Evolutionary conservation across 2,329 filamentous ascomycete genomes (phyloP).

Genomic region (Drechslera avenae): DNA sequence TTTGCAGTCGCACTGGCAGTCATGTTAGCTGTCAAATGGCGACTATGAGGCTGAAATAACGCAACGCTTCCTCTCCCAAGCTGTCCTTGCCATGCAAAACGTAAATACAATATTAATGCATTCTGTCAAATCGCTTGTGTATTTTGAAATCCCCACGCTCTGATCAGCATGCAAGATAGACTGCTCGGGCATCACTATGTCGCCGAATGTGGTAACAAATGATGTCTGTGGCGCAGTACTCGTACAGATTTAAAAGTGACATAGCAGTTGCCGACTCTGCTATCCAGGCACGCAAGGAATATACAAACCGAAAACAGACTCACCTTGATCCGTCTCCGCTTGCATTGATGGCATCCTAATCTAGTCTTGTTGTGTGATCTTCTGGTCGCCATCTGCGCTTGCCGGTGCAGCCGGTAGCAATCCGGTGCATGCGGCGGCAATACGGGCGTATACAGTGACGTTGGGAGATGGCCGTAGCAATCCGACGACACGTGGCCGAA

Average conservation of each 20-base stretch:
- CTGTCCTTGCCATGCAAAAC: no score
- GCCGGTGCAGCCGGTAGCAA: constrained; percentile 1
- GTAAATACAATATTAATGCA: neutral
- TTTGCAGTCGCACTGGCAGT: constrained; percentile 38
- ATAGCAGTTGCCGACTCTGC: neutral
- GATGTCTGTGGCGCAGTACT: neutral
- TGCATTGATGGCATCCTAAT: constrained; percentile 43
- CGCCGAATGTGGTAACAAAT: neutral
- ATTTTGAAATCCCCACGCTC: no score
- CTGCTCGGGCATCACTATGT: no score
- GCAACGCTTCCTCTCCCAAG: no score
- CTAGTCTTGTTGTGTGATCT: constrained; percentile 45
- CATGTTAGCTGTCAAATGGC: constrained; percentile 17
- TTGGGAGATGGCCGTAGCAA: no score
- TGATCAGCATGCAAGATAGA: no score
- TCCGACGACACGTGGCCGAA: no score
- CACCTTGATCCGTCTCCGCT: constrained; percentile 45
- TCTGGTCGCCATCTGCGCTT: constrained; percentile 34
- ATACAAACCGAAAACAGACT: constrained; percentile 2
- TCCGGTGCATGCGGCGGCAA: constrained; percentile 10
- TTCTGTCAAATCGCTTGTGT: constrained; percentile 34
- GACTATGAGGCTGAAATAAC: neutral
- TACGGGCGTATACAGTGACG: neutral
- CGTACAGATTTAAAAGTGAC: neutral
- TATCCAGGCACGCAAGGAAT: neutral